phyloP scores from a whole-genome alignment of 306 rosid species.

The Vachellia collinsii region DNA sequence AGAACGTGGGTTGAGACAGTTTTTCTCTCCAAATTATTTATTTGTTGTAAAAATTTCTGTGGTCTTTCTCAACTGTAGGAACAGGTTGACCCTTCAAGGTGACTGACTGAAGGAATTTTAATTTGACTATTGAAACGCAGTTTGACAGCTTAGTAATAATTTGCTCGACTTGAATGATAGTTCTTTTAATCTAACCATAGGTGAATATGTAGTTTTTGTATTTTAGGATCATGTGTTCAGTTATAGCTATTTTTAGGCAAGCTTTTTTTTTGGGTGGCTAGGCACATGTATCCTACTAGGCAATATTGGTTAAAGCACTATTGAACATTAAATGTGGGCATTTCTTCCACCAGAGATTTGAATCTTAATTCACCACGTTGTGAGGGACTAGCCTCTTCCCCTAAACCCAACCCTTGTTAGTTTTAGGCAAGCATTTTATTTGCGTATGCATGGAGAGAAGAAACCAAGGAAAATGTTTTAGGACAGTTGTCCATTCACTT shows the following conservation, averaged over 20 bases:
- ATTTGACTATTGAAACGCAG: background rate
- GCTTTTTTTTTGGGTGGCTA: background rate
- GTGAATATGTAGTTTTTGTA: background rate
- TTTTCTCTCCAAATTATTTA: background rate
- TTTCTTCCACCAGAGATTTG: too few relatives aligned
- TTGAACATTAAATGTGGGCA: too few relatives aligned
- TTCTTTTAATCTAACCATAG: background rate
- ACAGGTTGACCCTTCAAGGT: background rate
- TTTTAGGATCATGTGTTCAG: background rate
- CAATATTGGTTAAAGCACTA: too few relatives aligned
- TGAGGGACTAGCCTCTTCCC: too few relatives aligned
- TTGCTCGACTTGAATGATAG: background rate
- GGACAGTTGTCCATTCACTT: background rate
- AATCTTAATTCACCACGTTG: too few relatives aligned
- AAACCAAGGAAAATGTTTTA: background rate
- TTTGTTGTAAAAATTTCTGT: background rate
- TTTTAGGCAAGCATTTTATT: background rate
- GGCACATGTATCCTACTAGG: too few relatives aligned
- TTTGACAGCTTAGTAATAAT: background rate
- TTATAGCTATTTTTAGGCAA: background rate
- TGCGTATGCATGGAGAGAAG: background rate
- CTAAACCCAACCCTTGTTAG: too few relatives aligned
- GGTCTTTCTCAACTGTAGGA: background rate
- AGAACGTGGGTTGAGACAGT: background rate
- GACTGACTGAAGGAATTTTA: background rate